phyloP scores from a whole-genome alignment of 192 early-diverging fungal genomes.

The Paraglomus brasilianum region DNA sequence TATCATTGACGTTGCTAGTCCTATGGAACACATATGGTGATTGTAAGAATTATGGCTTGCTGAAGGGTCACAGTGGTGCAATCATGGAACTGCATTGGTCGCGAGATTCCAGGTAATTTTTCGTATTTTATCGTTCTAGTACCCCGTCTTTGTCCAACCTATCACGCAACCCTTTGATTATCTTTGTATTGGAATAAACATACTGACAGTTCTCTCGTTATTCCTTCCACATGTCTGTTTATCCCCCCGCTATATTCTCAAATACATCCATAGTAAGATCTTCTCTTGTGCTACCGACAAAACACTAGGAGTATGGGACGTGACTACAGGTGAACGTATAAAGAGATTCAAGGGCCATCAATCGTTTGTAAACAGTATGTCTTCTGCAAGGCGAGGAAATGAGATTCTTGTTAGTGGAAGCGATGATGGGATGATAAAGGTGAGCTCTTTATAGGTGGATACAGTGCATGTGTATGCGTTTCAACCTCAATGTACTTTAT shows the following conservation, averaged over 20 bases:
- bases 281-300: conserved; percentile 84
- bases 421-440: conserved; percentile 79
- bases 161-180: conserved; percentile 6
- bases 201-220: background rate
- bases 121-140: background rate
- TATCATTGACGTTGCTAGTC: conserved; percentile 45
- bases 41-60: conserved; percentile 80
- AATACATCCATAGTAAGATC: conserved; percentile 53
- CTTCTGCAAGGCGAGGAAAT: conserved; percentile 64
- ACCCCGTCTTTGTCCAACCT: background rate
- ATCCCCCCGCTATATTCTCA: background rate
- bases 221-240: background rate
- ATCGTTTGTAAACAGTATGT: conserved; percentile 78
- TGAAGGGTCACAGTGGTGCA: conserved; percentile 84
- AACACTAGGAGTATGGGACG: conserved; percentile 81
- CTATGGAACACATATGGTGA: conserved; percentile 95
- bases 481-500: background rate
- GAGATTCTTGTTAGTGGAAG: conserved; percentile 80
- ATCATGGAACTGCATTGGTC: conserved; percentile 93
- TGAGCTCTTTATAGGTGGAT: conserved; percentile 49
- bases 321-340: conserved; percentile 76
- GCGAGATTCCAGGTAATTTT: conserved; percentile 62
- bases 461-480: conserved; percentile 31
- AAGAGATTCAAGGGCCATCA: conserved; percentile 80
- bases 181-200: background rate